Base-by-base conservation (phyloP, 495 filamentous ascomycete species). In the Penicillium macrosclerotiorum region DNA sequence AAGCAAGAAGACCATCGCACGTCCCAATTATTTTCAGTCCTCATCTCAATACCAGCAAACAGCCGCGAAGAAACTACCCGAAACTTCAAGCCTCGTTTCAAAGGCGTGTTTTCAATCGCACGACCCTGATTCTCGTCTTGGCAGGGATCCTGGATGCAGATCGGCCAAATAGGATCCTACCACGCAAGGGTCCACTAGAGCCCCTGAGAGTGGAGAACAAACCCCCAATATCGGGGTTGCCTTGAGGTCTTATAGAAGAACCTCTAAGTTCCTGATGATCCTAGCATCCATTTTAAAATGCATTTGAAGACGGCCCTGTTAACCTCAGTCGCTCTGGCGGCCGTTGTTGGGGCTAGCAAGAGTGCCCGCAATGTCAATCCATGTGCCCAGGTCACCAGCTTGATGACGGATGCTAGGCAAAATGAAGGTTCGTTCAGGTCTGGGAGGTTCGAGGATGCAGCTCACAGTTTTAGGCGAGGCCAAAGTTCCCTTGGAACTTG, bases 401-500 rank as follows among this genome's bases (percentile, higher is more conserved):
- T 60, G 41, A 47, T 54, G 18, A 39, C 50, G 1, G 51, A 57
- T 29, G 51, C 47, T 38, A 57, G 46, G 38, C 24, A 48, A 12
- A 40, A 32, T 8, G 32, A 57, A n/a, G 19, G 59, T 63, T 19
- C 26, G 59, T 54, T 14, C n/a, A 5, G 14, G 8, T 5, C 29
- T 11, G 5, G 8, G 8, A 23, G 8, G 6, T 37, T 11, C 8
- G 17, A 13, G 13, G n/a, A 26, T n/a, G 30, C 25, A 20, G 29
- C 47, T 60, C 37, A 63, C 51, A 12, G 25, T 60, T 36, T 16
- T 42, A 63, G 59, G 19, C 16, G 47, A 8, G 26, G 48, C 47
- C 33, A 22, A 25, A 14, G 38, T 63, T 19, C 45, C 59, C 18
- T 50, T 49, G 29, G 57, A 57, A 22, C 37, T 72, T 35, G 78